Conservation (phyloP, 2,329 filamentous ascomycete species). For the Lasiodiplodia sp. region DNA sequence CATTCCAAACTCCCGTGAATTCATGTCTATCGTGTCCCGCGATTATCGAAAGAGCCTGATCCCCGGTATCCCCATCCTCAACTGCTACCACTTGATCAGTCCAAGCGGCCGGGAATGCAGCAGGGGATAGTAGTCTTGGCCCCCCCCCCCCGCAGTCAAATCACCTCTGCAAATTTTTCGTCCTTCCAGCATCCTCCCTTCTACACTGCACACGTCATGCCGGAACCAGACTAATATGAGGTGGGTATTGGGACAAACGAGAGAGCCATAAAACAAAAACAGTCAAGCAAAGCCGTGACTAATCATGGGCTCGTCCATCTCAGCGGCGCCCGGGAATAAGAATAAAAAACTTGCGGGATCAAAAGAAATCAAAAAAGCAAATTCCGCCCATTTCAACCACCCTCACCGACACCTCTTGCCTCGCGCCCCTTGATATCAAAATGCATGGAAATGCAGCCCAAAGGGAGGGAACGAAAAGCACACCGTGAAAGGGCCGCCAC, state of each 20-base stretch:
- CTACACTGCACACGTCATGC: background rate
- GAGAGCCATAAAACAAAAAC: constrained; percentile 4
- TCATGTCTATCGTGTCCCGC: constrained; percentile 28
- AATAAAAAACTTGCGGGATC: constrained; percentile 15
- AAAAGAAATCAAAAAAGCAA: constrained; percentile 14
- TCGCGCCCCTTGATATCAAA: constrained; percentile 22
- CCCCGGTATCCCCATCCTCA: background rate
- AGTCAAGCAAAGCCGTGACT: constrained; percentile 6
- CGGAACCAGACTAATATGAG: background rate
- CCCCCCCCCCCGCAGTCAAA: background rate
- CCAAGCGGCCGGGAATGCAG: background rate
- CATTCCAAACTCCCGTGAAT: constrained; percentile 26
- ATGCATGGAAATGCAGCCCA: constrained; percentile 18
- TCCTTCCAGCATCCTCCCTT: background rate
- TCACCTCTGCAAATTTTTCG: background rate
- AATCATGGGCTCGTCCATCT: constrained; percentile 11
- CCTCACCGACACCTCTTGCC: constrained; percentile 4
- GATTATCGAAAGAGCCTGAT: constrained; percentile 4
- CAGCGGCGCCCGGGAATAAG: constrained; percentile 4
- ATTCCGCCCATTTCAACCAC: constrained; percentile 16
- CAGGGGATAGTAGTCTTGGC: background rate
- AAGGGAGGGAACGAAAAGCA: constrained; percentile 24
- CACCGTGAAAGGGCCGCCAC: background rate
- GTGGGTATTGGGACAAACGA: background rate
- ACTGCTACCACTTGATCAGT: background rate